phyloP scores from a whole-genome alignment of 2,329 filamentous ascomycete genomes.

The Colletotrichum siamense region DNA sequence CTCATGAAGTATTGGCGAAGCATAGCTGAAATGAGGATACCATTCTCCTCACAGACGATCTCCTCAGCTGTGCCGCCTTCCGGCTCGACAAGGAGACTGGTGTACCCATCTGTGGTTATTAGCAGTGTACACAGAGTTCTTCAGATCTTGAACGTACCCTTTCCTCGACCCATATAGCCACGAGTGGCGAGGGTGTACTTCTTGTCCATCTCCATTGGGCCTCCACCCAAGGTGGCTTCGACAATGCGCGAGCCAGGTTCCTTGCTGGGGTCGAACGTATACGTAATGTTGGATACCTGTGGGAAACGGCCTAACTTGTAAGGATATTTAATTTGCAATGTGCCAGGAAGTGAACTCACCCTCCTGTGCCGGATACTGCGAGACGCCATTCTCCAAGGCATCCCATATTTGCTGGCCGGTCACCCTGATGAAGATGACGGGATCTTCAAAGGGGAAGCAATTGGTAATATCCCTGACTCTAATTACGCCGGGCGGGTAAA shows the following conservation, averaged over 20 bases:
- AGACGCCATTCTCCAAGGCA: conserved; percentile 86
- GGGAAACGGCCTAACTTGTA: conserved; percentile 67
- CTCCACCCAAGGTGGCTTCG: conserved; percentile 64
- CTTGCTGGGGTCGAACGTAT: conserved; percentile 71
- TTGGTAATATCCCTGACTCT: conserved; percentile 83
- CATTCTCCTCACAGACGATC: conserved; percentile 84
- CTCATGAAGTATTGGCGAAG: conserved; percentile 92
- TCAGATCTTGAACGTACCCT: conserved; percentile 45
- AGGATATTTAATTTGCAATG: neutral
- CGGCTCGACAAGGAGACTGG: conserved; percentile 73
- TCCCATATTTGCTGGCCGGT: conserved; percentile 75
- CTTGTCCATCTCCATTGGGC: conserved; percentile 65
- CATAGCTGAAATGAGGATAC: conserved; percentile 84
- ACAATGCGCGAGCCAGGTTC: conserved; percentile 68
- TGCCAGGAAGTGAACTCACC: conserved; percentile 43
- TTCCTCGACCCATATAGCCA: conserved; percentile 88
- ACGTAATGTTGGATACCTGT: conserved; percentile 84
- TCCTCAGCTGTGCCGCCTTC: conserved; percentile 81
- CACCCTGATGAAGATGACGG: conserved; percentile 78
- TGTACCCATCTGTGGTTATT: conserved; percentile 70
- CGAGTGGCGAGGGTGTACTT: conserved; percentile 79
- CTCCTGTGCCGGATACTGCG: conserved; percentile 81
- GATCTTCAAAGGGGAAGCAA: conserved; percentile 93
- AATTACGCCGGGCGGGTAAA: conserved; percentile 82
- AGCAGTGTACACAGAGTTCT: neutral